Evolutionary conservation across 2,329 filamentous ascomycete species (phyloP).

Genomic region (Scopulariopsis brevicaulis): DNA sequence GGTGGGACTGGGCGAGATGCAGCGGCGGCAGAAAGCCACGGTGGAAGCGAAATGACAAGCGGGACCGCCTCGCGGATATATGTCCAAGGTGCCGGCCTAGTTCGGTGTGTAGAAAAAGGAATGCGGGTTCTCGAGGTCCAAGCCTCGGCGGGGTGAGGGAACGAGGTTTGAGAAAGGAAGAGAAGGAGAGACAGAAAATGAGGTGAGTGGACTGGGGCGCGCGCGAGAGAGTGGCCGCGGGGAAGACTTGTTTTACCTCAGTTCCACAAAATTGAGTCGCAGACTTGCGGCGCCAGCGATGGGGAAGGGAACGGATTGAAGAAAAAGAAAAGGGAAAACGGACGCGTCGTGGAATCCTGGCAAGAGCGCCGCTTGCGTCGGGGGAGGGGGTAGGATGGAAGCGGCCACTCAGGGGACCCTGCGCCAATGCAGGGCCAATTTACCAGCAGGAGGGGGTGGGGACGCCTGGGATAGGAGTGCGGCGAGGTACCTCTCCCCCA

Average conservation of each 20-base stretch:
- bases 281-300: constrained; percentile 1
- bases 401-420: no score
- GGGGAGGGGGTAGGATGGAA: no score
- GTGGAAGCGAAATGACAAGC: background rate
- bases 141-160: background rate
- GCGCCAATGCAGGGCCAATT: background rate
- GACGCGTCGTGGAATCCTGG: background rate
- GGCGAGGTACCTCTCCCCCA: background rate
- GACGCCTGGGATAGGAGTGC: background rate
- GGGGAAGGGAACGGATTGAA: background rate
- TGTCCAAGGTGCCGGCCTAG: background rate
- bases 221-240: background rate
- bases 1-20: background rate
- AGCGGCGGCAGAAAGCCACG: background rate
- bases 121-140: background rate
- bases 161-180: background rate
- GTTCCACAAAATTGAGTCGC: constrained; percentile 1
- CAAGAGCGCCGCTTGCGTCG: background rate
- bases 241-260: background rate
- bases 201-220: background rate
- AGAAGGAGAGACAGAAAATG: background rate
- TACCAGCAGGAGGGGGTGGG: background rate
- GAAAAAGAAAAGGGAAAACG: background rate
- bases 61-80: background rate
- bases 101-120: background rate